Percentiles rank a stretch among this genome's conserved stretches.
phyloP scores from a whole-genome alignment of 2,329 filamentous ascomycete genomes.

The Chaetomium globosum region DNA sequence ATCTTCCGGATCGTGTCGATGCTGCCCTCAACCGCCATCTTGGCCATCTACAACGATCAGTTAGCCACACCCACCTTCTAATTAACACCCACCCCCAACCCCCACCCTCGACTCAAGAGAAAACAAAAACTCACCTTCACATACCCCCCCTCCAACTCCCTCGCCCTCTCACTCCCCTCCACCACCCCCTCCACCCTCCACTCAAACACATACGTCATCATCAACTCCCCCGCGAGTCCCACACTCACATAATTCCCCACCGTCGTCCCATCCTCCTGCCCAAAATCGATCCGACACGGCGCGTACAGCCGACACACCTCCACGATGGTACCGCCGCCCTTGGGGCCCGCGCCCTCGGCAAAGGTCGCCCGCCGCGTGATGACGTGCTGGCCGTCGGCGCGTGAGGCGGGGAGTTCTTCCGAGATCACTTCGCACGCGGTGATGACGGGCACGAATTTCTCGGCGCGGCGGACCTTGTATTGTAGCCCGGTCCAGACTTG shows the following conservation, averaged over 20 bases:
- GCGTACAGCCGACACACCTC: constrained; percentile 41
- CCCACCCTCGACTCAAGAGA: neutral
- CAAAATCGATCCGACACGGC: constrained; percentile 41
- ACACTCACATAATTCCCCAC: constrained; percentile 40
- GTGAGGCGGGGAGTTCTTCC: constrained; percentile 25
- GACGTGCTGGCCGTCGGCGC: constrained; percentile 5
- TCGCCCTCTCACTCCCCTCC: constrained; percentile 34
- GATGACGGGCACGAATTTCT: constrained; percentile 40
- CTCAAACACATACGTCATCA: constrained; percentile 43
- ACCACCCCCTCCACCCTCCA: constrained; percentile 37
- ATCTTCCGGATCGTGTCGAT: constrained; percentile 22
- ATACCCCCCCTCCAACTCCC: constrained; percentile 32
- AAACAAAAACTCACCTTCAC: constrained; percentile 33
- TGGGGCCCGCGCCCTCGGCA: constrained; percentile 8
- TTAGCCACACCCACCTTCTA: constrained; percentile 1
- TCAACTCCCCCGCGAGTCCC: constrained; percentile 37
- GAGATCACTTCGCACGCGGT: constrained; percentile 36
- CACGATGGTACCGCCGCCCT: constrained; percentile 24
- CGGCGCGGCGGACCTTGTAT: constrained; percentile 39
- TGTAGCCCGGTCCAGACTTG: constrained; percentile 41
- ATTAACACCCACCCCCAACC: neutral
- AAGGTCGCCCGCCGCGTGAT: constrained; percentile 27
- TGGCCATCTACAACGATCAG: constrained; percentile 34
- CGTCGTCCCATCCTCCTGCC: constrained; percentile 40
- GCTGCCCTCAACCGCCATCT: constrained; percentile 35